These are phyloP conservation scores for Medicago arabica DNA, from an alignment of 306 rosid species.

Conservation along the genomic window DNA sequence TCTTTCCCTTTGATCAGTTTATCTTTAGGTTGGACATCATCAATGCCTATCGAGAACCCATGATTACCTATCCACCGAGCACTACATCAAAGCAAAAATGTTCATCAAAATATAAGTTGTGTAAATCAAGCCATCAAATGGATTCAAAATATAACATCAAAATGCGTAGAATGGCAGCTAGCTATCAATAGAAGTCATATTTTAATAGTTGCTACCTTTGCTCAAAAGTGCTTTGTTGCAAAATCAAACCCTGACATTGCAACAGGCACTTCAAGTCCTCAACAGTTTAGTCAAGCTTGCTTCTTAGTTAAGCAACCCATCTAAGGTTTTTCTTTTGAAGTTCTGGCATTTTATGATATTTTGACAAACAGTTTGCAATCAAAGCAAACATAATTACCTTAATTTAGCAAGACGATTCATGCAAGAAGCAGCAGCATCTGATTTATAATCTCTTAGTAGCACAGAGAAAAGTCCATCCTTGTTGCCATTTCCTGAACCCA, in stretches of 20 bases:
- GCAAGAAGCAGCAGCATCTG: slow-evolving; percentile 93
- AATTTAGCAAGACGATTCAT: slow-evolving; percentile 97
- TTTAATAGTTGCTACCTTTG: slow-evolving; percentile 15
- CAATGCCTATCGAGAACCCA: slow-evolving; percentile 96
- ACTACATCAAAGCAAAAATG: slow-evolving; percentile 58
- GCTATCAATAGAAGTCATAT: not conserved
- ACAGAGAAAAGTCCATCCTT: slow-evolving; percentile 94
- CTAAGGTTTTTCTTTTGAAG: not conserved
- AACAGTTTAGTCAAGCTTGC: slow-evolving; percentile 11
- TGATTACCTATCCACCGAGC: slow-evolving; percentile 99
- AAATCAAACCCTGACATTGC: slow-evolving; percentile 13
- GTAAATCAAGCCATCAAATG: slow-evolving; percentile 29
- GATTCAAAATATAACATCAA: slow-evolving; percentile 33
- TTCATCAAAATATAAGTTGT: slow-evolving; percentile 3
- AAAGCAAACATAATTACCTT: slow-evolving; percentile 59
- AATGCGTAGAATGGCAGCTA: slow-evolving; percentile 22
- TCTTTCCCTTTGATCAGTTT: slow-evolving; percentile 57
- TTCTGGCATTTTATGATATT: slow-evolving; percentile 10
- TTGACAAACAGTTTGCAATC: slow-evolving; percentile 12
- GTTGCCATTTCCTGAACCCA: slow-evolving; percentile 81
- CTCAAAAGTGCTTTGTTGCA: slow-evolving; percentile 9
- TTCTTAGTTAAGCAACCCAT: not conserved
- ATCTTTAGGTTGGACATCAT: slow-evolving; percentile 89
- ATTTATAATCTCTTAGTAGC: slow-evolving; percentile 88
- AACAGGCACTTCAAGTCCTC: slow-evolving; percentile 21